phyloP scores from a whole-genome alignment of 1,284 basidiomycete species.

The Singerocomus inundabilis region DNA sequence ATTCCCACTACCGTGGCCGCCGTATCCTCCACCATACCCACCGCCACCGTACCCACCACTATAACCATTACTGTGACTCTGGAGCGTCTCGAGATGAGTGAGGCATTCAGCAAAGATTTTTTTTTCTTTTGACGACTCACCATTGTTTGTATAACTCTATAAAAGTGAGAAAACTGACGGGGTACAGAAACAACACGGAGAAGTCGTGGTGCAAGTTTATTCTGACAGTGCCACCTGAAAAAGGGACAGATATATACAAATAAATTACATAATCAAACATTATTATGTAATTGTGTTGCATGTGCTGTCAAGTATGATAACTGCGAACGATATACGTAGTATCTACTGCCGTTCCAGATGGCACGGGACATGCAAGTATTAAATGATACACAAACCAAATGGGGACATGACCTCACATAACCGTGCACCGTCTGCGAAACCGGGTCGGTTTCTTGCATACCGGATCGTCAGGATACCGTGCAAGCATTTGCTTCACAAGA shows the following conservation, averaged over 20 bases:
- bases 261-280: conserved; percentile 13
- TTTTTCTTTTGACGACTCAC: no score
- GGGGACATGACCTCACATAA: conserved; percentile 48
- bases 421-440: conserved; percentile 44
- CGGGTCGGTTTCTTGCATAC: conserved; percentile 40
- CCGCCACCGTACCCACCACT: conserved; percentile 36
- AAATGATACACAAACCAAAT: conserved; percentile 11
- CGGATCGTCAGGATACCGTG: conserved; percentile 53
- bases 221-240: conserved; percentile 13
- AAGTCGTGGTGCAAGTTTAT: conserved; percentile 23
- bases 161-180: neutral
- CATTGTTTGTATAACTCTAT: conserved; percentile 22
- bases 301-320: no score
- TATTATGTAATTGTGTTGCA: conserved; percentile 6
- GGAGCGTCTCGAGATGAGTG: conserved; percentile 10
- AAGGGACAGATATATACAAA: conserved; percentile 18
- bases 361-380: conserved; percentile 1
- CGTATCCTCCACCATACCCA: conserved; percentile 31
- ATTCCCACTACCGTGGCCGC: conserved; percentile 39
- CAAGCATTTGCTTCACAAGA: conserved; percentile 72
- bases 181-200: conserved; percentile 3
- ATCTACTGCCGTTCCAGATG: conserved; percentile 8
- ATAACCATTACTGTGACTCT: conserved; percentile 40
- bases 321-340: conserved; percentile 11
- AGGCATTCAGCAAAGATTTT: neutral